Evolutionary conservation across 331 rosid species (phyloP).

Genomic region (Rosa hybrid): DNA sequence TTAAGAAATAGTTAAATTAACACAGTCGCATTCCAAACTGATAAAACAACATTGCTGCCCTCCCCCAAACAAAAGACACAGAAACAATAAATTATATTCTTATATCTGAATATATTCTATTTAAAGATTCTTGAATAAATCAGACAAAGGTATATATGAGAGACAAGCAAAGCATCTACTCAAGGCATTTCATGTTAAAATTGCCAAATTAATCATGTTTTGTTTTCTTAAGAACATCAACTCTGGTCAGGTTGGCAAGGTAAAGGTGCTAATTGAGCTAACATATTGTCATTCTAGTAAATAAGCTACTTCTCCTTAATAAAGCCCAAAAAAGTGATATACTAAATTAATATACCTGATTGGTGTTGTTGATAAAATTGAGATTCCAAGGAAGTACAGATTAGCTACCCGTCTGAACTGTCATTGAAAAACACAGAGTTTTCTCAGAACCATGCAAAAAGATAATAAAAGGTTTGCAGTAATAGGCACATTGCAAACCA

Average conservation of each 20-base stretch:
- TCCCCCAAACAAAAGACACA: background rate
- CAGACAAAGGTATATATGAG: background rate
- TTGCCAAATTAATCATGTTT: background rate
- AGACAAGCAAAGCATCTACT: conserved; percentile 7
- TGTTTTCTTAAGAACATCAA: background rate
- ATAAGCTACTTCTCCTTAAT: conserved; percentile 19
- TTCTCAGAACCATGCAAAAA: conserved; percentile 35
- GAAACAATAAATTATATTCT: background rate
- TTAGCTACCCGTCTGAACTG: conserved; percentile 99
- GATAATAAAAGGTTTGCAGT: conserved; percentile 20
- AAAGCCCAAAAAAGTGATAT: conserved; percentile 17
- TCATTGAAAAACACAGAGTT: conserved; percentile 34
- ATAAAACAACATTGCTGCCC: background rate
- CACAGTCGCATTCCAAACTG: background rate
- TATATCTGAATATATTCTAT: background rate
- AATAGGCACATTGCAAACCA: conserved; percentile 10
- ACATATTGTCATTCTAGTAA: background rate
- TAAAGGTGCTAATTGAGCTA: conserved; percentile 3
- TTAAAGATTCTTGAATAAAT: background rate
- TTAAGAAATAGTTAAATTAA: background rate
- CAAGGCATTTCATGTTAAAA: background rate
- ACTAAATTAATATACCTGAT: conserved; percentile 61
- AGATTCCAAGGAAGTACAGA: conserved; percentile 80
- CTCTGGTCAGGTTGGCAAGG: conserved; percentile 16
- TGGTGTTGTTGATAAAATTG: conserved; percentile 85